Evolutionary conservation across 108 stramenopile species (phyloP).

Genomic region (Cyclotella cryptica): DNA sequence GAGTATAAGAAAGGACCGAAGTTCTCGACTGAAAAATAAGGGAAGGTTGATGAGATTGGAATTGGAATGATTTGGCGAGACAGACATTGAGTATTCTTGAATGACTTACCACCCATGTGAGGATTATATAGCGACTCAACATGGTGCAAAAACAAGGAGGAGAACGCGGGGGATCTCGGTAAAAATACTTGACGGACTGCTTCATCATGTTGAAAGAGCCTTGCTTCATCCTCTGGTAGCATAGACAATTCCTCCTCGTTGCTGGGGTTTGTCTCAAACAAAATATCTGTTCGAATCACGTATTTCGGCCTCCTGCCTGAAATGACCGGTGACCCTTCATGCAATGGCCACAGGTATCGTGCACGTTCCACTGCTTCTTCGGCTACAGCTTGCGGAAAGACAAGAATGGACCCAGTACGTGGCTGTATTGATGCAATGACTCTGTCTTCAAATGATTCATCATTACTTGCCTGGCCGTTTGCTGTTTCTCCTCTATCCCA

Average conservation of each 20-base stretch:
- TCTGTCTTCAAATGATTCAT: not conserved
- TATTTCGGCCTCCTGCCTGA: conserved; percentile 77
- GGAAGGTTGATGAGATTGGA: not conserved
- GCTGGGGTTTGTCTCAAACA: conserved; percentile 62
- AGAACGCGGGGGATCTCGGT: conserved; percentile 54
- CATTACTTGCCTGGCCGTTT: conserved; percentile 1
- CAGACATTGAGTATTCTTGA: not conserved
- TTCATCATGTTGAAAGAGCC: conserved; percentile 65
- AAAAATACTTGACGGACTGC: conserved; percentile 68
- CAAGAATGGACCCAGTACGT: conserved; percentile 65
- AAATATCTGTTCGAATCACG: conserved; percentile 87
- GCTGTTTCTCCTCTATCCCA: conserved; percentile 14
- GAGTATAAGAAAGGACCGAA: conserved; percentile 75
- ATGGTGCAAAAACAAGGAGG: conserved; percentile 65
- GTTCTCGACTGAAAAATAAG: conserved; percentile 69
- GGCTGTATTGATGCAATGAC: conserved; percentile 79
- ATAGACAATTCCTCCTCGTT: conserved; percentile 22
- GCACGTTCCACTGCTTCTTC: conserved; percentile 81
- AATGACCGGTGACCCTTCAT: conserved; percentile 80
- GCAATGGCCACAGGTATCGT: conserved; percentile 73
- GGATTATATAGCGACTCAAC: conserved; percentile 70
- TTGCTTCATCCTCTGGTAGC: conserved; percentile 24
- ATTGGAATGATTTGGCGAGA: not conserved
- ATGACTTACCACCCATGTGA: conserved; percentile 69
- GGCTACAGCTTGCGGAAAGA: conserved; percentile 86